Percentiles rank a stretch among this genome's conserved stretches.
Conservation (phyloP, 768 basidiomycete species). For the Naematelia encephala region DNA sequence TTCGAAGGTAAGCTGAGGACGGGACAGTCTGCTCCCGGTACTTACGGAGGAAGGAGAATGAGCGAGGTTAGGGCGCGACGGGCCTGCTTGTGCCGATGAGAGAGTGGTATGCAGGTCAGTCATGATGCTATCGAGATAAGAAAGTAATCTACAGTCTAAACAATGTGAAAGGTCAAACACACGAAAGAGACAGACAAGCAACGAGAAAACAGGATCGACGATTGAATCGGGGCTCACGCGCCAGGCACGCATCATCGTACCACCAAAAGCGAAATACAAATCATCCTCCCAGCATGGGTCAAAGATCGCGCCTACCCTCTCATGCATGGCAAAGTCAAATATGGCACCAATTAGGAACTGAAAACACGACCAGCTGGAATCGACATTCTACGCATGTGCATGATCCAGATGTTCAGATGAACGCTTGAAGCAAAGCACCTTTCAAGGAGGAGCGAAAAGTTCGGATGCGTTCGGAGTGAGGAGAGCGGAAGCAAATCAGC, state of each 20-base stretch:
- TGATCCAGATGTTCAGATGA: not conserved
- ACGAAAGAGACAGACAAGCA: not conserved
- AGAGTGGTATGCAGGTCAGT: not conserved
- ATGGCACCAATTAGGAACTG: too few species aligned
- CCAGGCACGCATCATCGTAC: not conserved
- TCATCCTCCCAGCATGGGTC: too few species aligned
- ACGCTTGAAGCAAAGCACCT: too few species aligned
- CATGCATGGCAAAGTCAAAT: too few species aligned
- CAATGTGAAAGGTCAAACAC: too few species aligned
- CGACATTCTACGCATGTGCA: too few species aligned
- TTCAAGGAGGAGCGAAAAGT: not conserved
- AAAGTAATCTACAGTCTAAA: not conserved
- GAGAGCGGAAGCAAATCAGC: not conserved
- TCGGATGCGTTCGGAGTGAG: not conserved
- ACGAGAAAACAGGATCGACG: not conserved
- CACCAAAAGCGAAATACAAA: not conserved
- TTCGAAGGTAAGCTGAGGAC: constrained; percentile 3
- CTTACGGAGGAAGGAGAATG: not conserved
- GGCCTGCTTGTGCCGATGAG: not conserved
- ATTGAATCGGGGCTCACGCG: not conserved
- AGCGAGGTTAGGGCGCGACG: constrained; percentile 1
- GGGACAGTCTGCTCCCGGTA: not conserved
- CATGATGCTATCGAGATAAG: not conserved
- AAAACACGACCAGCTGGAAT: too few species aligned
- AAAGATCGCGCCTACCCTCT: too few species aligned